A percentile compares a stretch with the other conserved stretches of the same genome.
Evolutionary conservation across 176 grass and related monocot genomes (phyloP).

Genomic region (Canna indica): DNA sequence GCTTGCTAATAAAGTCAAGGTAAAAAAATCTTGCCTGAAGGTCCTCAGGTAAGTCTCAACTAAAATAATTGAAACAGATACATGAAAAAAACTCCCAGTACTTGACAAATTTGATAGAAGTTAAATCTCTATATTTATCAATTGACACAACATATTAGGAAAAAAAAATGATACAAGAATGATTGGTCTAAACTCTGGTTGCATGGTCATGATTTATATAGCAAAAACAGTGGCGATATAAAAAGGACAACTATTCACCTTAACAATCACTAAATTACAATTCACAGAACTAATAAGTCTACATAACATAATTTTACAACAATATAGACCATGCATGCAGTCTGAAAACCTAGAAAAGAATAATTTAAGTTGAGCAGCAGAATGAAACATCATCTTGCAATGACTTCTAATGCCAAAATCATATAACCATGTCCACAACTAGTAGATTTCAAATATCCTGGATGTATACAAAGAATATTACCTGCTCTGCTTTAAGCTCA

Average conservation of each 20-base stretch:
- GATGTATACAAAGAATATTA: slow-evolving; percentile 9
- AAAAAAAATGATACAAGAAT: background rate
- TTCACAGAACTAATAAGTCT: background rate
- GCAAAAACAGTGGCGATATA: background rate
- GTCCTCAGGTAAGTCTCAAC: no score
- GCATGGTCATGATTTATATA: background rate
- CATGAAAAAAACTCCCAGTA: no score
- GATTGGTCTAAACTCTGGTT: background rate
- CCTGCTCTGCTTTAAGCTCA: slow-evolving; percentile 52
- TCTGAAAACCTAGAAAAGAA: background rate
- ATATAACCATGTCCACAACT: no score
- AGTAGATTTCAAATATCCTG: background rate
- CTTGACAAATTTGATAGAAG: background rate
- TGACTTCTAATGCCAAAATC: background rate
- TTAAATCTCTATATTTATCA: background rate
- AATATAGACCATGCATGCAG: background rate
- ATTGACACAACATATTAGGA: background rate
- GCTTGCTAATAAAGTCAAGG: no score
- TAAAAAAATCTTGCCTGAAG: background rate
- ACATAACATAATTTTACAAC: background rate
- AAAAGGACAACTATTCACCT: background rate
- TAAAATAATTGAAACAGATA: background rate
- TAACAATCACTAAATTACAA: background rate
- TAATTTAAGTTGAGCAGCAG: background rate
- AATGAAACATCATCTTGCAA: background rate